These are phyloP conservation scores for Glycine soja DNA, from an alignment of 306 rosid species.

Conservation along the genomic window DNA sequence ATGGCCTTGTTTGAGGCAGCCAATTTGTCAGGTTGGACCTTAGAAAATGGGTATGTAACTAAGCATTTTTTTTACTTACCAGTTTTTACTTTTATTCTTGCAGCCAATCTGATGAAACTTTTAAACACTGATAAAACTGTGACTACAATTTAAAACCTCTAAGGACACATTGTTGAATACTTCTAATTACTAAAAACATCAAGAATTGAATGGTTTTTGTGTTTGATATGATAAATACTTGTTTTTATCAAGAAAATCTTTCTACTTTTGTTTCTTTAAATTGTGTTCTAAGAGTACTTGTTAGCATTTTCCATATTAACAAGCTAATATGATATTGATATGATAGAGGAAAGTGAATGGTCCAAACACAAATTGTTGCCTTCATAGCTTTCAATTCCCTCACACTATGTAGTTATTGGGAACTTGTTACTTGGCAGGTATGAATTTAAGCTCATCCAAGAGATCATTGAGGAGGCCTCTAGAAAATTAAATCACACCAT, in stretches of 20 bases:
- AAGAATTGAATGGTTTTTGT: not conserved
- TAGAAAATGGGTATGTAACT: constrained; percentile 47
- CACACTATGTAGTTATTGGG: not conserved
- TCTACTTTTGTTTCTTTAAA: constrained; percentile 1
- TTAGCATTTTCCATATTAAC: not conserved
- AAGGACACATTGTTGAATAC: not conserved
- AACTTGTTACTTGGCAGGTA: constrained; percentile 42
- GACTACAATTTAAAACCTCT: not conserved
- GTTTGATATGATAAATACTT: not conserved
- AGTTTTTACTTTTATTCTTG: not conserved
- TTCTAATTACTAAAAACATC: not conserved
- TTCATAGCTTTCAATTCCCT: constrained; percentile 14
- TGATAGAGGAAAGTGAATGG: not conserved
- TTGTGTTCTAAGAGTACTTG: not conserved
- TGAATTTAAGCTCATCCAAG: constrained; percentile 45
- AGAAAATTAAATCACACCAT: constrained; percentile 20
- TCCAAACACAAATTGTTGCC: not conserved
- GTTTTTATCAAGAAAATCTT: not conserved
- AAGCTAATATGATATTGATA: not conserved
- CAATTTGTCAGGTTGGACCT: constrained; percentile 55
- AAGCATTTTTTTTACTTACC: not conserved
- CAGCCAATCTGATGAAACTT: too few species aligned
- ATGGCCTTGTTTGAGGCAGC: constrained; percentile 52
- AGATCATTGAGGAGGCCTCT: constrained; percentile 37
- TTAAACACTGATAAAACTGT: too few species aligned